phyloP scores from a whole-genome alignment of 805 yeast species.

The Wickerhamiella spandovensis region DNA sequence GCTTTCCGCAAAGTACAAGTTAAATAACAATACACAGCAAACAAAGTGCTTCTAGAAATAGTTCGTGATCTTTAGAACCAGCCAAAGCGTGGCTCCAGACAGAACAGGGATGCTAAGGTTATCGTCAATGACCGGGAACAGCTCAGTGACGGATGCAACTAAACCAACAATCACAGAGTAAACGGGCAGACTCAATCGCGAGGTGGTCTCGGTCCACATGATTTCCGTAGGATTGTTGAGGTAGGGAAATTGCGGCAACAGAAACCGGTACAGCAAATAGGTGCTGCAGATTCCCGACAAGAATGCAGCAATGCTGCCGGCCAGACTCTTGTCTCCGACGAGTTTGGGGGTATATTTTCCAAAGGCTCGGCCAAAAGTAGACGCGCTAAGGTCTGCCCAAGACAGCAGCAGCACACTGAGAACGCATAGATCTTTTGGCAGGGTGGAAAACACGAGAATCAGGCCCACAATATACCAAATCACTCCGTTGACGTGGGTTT shows the following conservation, averaged over 20 bases:
- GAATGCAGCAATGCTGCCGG: conserved; percentile 85
- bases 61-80: conserved; percentile 26
- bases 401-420: conserved; percentile 69
- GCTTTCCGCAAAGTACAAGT: too few relatives aligned
- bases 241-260: conserved; percentile 48
- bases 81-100: conserved; percentile 52
- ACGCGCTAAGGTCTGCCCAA: conserved; percentile 97
- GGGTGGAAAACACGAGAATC: conserved; percentile 50
- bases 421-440: conserved; percentile 69
- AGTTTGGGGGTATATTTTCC: conserved; percentile 77
- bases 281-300: conserved; percentile 55
- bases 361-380: conserved; percentile 76
- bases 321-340: conserved; percentile 63
- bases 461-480: conserved; percentile 79
- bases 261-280: conserved; percentile 54
- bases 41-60: neutral
- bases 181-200: conserved; percentile 38
- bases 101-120: conserved; percentile 88
- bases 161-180: conserved; percentile 58
- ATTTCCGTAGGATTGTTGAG: conserved; percentile 45
- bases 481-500: conserved; percentile 58
- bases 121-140: conserved; percentile 76
- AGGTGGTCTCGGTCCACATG: conserved; percentile 51
- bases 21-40: neutral
- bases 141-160: conserved; percentile 78